These are phyloP conservation scores for Aspergillus incahuasiensis DNA, from an alignment of 495 filamentous ascomycete genomes.

Conservation along the genomic window DNA sequence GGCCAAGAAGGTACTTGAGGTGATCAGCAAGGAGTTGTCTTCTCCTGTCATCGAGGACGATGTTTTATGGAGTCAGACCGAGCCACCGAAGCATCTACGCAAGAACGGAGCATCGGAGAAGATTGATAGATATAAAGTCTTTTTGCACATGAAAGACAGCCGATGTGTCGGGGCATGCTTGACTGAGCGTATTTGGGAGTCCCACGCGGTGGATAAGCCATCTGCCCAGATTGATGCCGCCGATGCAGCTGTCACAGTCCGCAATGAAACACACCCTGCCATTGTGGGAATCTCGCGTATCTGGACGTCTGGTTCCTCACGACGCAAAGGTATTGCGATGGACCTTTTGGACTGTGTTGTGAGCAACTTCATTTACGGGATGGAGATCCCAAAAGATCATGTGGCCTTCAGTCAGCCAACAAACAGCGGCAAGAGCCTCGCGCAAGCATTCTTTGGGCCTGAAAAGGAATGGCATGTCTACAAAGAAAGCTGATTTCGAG, in stretches of 20 bases:
- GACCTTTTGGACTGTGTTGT: conserved; percentile 59
- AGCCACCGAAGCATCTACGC: conserved; percentile 33
- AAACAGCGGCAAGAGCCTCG: conserved; percentile 59
- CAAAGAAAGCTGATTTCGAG: conserved; percentile 29
- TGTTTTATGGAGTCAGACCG: conserved; percentile 53
- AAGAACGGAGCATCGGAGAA: conserved; percentile 33
- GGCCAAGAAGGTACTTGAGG: conserved; percentile 57
- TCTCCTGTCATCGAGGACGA: conserved; percentile 58
- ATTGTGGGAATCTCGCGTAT: conserved; percentile 67
- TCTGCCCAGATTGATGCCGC: conserved; percentile 23
- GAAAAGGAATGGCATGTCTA: conserved; percentile 51
- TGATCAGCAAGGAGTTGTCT: conserved; percentile 63
- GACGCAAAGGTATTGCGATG: conserved; percentile 57
- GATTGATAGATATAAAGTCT: conserved; percentile 58
- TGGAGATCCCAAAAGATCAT: conserved; percentile 56
- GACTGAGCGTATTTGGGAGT: conserved; percentile 59
- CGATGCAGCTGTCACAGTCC: conserved; percentile 43
- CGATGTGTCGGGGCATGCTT: conserved; percentile 65
- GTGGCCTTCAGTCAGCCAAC: conserved; percentile 76
- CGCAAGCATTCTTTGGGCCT: conserved; percentile 57
- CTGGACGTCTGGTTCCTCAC: conserved; percentile 60
- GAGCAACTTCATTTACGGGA: conserved; percentile 61
- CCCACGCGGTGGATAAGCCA: conserved; percentile 44
- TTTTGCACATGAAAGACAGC: conserved; percentile 57
- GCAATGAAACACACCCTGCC: conserved; percentile 42